A percentile compares a stretch with the other conserved stretches of the same genome.
Conservation (phyloP, 345 rosid genomes). For the Odontarrhena argentea region DNA sequence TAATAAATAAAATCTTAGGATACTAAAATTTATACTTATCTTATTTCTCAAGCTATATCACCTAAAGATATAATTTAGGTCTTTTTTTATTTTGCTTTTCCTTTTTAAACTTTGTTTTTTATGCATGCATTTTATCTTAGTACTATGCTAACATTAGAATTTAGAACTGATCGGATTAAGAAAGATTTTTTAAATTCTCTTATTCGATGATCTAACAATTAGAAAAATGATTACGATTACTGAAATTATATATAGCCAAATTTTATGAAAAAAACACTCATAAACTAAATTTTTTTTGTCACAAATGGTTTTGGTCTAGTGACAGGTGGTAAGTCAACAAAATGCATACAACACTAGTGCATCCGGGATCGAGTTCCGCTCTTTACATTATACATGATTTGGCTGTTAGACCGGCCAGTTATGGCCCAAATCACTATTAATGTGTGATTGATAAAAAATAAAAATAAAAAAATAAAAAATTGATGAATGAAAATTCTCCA, state of each 20-base stretch:
- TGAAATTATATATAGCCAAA: neutral
- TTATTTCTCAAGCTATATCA: slow-evolving; percentile 42
- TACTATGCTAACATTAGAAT: neutral
- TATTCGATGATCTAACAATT: neutral
- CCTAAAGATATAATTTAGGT: slow-evolving; percentile 12
- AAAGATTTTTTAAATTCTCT: neutral
- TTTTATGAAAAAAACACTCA: neutral
- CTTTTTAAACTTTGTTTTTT: neutral
- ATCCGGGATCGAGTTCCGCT: no score
- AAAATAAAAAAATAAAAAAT: no score
- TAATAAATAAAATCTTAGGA: neutral
- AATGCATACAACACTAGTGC: no score
- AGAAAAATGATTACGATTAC: neutral
- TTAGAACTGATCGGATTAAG: neutral
- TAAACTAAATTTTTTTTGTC: no score
- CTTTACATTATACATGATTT: no score
- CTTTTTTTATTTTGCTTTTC: slow-evolving; percentile 13
- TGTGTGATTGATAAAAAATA: no score
- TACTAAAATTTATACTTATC: slow-evolving; percentile 25
- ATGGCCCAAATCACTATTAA: no score
- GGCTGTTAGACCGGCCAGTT: no score
- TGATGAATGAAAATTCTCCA: neutral
- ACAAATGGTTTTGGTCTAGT: no score
- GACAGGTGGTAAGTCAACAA: no score
- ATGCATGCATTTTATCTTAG: slow-evolving; percentile 2